Evolutionary conservation across 768 basidiomycete species (phyloP), one percentile per base, ranked within the genome.

Genomic region (Xerocomellus amylosporus): DNA sequence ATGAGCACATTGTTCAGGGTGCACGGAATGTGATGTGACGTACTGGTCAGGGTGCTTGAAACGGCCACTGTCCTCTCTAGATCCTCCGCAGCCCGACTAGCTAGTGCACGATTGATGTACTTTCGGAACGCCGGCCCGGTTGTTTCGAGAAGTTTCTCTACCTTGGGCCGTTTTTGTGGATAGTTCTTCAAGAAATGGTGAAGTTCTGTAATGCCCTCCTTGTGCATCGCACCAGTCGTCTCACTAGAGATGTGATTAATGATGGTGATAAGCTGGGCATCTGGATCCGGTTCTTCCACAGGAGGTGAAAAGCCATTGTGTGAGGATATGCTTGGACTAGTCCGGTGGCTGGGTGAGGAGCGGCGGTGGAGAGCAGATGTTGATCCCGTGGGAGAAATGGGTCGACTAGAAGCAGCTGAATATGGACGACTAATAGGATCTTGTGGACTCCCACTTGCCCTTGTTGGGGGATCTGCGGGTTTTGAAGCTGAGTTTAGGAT

Each of bases 111-210:
- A 33, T 84, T 88, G 62, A 95, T 91, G 65, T 96, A 96, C 65
- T 93, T 93, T 46, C 90, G 82, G 77, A 95, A 96, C 8, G 90
- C 90, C 19, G 89, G 82, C 2, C 93, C 93, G 0, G 93, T 94
- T 0, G 88, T 85, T 63, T 93, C 90, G 20, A 95, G 79, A 76
- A 93, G 80, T 67, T 92, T 91, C 64, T 94, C 93, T 20, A 94
- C 91, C 39, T 84, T 83, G 2, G 84, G 74, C 64, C 82, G 81
- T 67, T 92, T 93, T 62, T 92, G 85, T 0, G 93, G 94, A 66
- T 97, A 84, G 28, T 85, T 87, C 73, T 94, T 94, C 64, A 98
- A 73, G 77, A 94, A 98, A 34, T 93, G 87, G 68, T 98, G 93
- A 22, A 99, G 75, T 63, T 95, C 93, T 4, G 93, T 95, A 52